Conservation (phyloP, 805 yeast species). For the Yamadazyma insecticola region DNA sequence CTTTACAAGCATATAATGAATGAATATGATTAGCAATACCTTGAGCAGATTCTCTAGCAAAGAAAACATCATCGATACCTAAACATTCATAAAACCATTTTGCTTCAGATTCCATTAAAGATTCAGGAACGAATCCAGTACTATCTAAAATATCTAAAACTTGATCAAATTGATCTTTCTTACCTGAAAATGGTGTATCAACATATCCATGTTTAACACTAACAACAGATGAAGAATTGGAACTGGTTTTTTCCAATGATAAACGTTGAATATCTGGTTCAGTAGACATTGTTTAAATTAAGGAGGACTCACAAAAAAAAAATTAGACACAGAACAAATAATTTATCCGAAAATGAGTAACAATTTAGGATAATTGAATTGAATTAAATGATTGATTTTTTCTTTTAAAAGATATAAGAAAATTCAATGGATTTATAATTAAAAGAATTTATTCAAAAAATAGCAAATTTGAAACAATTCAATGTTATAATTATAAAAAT, state of each 20-base stretch:
- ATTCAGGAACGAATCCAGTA: conserved; percentile 86
- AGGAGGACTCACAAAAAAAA: too few relatives aligned
- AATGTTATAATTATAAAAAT: too few relatives aligned
- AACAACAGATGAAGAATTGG: conserved; percentile 25
- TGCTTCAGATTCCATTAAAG: conserved; percentile 79
- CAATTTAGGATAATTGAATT: too few relatives aligned
- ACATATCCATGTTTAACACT: conserved; percentile 58
- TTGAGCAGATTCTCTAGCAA: conserved; percentile 77
- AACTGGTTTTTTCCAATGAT: conserved; percentile 18
- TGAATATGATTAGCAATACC: conserved; percentile 82
- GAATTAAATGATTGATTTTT: too few relatives aligned
- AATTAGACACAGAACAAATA: too few relatives aligned
- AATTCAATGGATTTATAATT: too few relatives aligned
- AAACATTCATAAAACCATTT: conserved; percentile 83
- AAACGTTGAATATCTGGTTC: conserved; percentile 15
- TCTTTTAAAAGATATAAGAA: too few relatives aligned
- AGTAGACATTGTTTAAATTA: conserved; percentile 7
- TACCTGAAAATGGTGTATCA: conserved; percentile 71
- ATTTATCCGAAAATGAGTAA: too few relatives aligned
- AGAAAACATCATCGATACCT: conserved; percentile 90
- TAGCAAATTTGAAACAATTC: too few relatives aligned
- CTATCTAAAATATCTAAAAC: conserved; percentile 79
- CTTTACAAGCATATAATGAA: conserved; percentile 87
- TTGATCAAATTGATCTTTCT: conserved; percentile 70
- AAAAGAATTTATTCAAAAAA: too few relatives aligned